Conservation (phyloP, 306 rosid species). For the Rubus parviflorus region DNA sequence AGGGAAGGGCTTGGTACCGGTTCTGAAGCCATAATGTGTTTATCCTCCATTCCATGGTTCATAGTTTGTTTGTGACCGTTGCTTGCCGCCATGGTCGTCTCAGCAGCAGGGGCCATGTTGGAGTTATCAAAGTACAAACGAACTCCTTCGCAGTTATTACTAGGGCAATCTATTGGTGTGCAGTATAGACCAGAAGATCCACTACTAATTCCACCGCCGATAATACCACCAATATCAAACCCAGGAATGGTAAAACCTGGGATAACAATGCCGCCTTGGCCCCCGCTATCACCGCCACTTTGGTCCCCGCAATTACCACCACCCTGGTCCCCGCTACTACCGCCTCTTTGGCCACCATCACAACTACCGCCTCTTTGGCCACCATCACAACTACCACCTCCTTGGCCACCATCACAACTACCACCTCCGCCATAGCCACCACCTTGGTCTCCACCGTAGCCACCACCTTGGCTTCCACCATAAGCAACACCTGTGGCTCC, state of each 20-base stretch:
- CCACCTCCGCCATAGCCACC: background rate
- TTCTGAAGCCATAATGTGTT: background rate
- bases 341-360: background rate
- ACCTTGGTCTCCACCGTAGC: background rate
- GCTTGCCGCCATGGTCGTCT: slow-evolving; percentile 4
- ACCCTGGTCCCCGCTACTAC: background rate
- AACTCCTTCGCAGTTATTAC: slow-evolving; percentile 10
- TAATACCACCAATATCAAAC: background rate
- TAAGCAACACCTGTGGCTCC: background rate
- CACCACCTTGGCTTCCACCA: background rate
- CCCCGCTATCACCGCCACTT: background rate
- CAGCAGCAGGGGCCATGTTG: background rate
- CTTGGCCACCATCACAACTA: background rate
- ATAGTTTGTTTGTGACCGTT: background rate
- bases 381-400: background rate
- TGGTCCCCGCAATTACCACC: background rate
- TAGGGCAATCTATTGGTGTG: slow-evolving; percentile 21
- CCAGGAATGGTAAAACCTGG: slow-evolving; percentile 6
- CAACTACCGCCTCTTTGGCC: background rate
- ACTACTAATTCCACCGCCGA: background rate
- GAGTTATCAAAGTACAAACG: slow-evolving; percentile 5
- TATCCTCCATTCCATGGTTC: background rate
- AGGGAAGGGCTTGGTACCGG: background rate
- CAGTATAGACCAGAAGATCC: slow-evolving; percentile 10
- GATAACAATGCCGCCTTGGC: background rate